Percentiles rank a stretch among this genome's conserved stretches.
These are phyloP conservation scores for Taphrina sp. DNA, from an alignment of 1,139 yeast species.

Conservation along the genomic window DNA sequence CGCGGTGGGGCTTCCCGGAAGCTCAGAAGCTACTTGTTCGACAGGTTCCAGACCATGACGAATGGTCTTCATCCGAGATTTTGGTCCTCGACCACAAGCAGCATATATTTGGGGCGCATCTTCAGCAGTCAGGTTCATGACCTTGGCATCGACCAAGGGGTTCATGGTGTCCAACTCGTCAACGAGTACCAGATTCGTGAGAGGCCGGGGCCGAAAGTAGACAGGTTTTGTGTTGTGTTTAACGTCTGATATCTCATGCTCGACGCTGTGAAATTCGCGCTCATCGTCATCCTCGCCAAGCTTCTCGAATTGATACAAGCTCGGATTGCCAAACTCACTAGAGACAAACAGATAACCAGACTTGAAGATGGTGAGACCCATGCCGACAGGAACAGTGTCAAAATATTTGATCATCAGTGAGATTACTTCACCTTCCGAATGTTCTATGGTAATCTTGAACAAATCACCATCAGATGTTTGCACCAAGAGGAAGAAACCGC, in stretches of 20 bases:
- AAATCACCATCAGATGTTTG: conserved; percentile 75
- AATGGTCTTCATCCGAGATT: conserved; percentile 54
- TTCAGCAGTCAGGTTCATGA: conserved; percentile 44
- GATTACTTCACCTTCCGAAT: conserved; percentile 47
- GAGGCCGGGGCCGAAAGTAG: conserved; percentile 43
- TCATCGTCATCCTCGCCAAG: conserved; percentile 59
- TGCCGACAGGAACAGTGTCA: conserved; percentile 67
- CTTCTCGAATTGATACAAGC: conserved; percentile 71
- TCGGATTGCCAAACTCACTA: conserved; percentile 60
- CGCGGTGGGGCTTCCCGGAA: conserved; percentile 62
- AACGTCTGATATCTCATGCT: conserved; percentile 42
- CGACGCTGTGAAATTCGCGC: conserved; percentile 43
- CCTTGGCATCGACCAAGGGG: conserved; percentile 58
- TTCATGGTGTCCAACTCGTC: conserved; percentile 55
- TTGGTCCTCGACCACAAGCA: conserved; percentile 47
- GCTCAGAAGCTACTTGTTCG: conserved; percentile 66
- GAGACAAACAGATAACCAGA: conserved; percentile 76
- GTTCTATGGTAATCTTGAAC: conserved; percentile 62
- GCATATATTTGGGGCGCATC: conserved; percentile 47
- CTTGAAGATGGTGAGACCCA: conserved; percentile 59
- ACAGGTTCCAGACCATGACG: conserved; percentile 62
- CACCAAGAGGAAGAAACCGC: conserved; percentile 64
- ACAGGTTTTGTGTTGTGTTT: conserved; percentile 39
- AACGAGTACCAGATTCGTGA: conserved; percentile 61
- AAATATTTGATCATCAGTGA: conserved; percentile 58